Percentiles rank a stretch among this genome's conserved stretches.
Conservation (phyloP, 768 basidiomycete genomes). For the Gyrodon lividus region DNA sequence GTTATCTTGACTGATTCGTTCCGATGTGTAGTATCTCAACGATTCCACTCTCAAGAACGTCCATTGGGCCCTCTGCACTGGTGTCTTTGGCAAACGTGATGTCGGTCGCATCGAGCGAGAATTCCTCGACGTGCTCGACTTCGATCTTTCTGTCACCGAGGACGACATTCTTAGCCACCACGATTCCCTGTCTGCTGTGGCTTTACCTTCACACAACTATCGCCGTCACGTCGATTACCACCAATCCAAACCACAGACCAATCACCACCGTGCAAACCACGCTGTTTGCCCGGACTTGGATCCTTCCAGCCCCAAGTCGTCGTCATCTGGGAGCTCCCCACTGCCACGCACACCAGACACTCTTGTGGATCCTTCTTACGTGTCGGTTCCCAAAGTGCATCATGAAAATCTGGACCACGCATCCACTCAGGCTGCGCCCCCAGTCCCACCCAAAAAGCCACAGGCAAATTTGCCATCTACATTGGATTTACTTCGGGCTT, state of each 20-base stretch:
- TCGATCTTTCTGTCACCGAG: conserved; percentile 65
- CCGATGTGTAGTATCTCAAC: conserved; percentile 62
- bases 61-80: conserved; percentile 86
- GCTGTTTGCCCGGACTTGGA: conserved; percentile 42
- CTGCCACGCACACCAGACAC: conserved; percentile 33
- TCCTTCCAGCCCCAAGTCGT: conserved; percentile 40
- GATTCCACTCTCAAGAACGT: conserved; percentile 90
- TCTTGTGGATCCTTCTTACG: conserved; percentile 19
- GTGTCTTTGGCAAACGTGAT: conserved; percentile 79
- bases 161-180: conserved; percentile 56
- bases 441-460: conserved; percentile 23
- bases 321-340: conserved; percentile 36
- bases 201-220: conserved; percentile 25
- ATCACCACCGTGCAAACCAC: conserved; percentile 19
- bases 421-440: conserved; percentile 28
- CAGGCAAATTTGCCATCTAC: conserved; percentile 30
- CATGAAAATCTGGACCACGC: conserved; percentile 26
- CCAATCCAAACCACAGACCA: conserved; percentile 16
- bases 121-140: conserved; percentile 77
- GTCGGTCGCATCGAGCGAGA: conserved; percentile 81
- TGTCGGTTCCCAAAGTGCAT: conserved; percentile 25
- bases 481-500: conserved; percentile 46
- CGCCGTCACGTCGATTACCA: conserved; percentile 26
- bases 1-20: conserved; percentile 3
- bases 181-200: conserved; percentile 32